Evolutionary conservation across 2,329 filamentous ascomycete species (phyloP).

Genomic region (Arthrobotrys iridis): DNA sequence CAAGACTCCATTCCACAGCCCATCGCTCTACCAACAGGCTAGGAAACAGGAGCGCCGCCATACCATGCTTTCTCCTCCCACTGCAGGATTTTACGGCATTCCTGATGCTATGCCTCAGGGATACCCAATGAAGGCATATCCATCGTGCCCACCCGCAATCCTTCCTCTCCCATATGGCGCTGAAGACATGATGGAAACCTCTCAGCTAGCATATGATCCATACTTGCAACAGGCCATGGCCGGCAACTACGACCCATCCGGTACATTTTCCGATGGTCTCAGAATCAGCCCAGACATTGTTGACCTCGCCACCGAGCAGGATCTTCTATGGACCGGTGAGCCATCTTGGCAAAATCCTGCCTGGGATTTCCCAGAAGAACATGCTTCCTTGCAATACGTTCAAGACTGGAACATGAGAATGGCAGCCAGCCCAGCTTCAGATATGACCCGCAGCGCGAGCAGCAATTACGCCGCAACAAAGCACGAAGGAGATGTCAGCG

Average conservation of each 20-base stretch:
- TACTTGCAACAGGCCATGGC: conserved; percentile 51
- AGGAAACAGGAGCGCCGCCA: conserved; percentile 52
- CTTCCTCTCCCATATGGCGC: conserved; percentile 49
- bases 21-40: conserved; percentile 45
- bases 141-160: conserved; percentile 48
- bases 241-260: conserved; percentile 43
- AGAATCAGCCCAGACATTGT: conserved; percentile 53
- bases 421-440: conserved; percentile 49
- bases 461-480: conserved; percentile 49
- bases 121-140: conserved; percentile 53
- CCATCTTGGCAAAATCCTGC: conserved; percentile 48
- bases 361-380: conserved; percentile 50
- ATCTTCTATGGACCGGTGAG: conserved; percentile 50
- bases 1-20: conserved; percentile 52
- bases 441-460: conserved; percentile 53
- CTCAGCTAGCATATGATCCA: conserved; percentile 45
- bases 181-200: conserved; percentile 51
- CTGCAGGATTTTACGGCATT: conserved; percentile 47
- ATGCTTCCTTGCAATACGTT: conserved; percentile 51
- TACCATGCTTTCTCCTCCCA: conserved; percentile 50
- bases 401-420: conserved; percentile 53
- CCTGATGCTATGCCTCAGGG: conserved; percentile 45
- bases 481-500: conserved; percentile 49
- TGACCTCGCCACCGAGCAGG: conserved; percentile 53
- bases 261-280: conserved; percentile 48